Evolutionary conservation across 1,284 basidiomycete genomes (phyloP), one percentile per base, ranked within the genome.

Genomic region (Xerocomus tenax): DNA sequence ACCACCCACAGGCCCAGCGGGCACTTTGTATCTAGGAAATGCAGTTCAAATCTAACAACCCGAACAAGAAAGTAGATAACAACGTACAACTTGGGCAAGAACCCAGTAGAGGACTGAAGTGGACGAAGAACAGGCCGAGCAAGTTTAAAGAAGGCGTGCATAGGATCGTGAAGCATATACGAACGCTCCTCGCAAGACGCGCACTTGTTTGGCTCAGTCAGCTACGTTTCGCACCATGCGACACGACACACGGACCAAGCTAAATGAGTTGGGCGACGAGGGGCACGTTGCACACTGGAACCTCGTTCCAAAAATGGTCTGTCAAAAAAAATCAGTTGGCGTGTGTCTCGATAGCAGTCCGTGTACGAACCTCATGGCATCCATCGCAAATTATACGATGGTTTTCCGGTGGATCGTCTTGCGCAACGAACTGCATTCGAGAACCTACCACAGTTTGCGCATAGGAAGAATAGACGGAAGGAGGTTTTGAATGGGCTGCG

Each of bases 111-210:
- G 0, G 78, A 81, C 56, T 82, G 75, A n/a, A 94, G 72, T 1
- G 79, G 75, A 18, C 75, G 72, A 47, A 88, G 76, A 13, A 92
- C 81, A 1, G 84, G 87, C 8, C 87, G 76, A 39, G 82, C 81
- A 32, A 94, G 73, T 62, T 89, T 91, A 74, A 93, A 81, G 71
- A 94, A 95, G 26, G 87, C 73, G 58, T 95, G 91, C 66, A 76
- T 77, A 0, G 89, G 79, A 63, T 93, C 82, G 61, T 95, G 91
- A 19, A 89, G 59, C 8, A 75, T 68, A 60, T 91, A 89, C 0
- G 89, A 92, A 34, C 74, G 74, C 38, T 72, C 66, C 67, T 95
- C 91, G 63, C 91, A 95, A 21, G 74, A 73, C 19, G 77, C 72
- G 63, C 91, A 94, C 88, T 92, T 50, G 29, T 48, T 38, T 21